These are phyloP conservation scores for Cladosporium colombiae DNA, from an alignment of 2,329 filamentous ascomycete genomes.

Conservation along the genomic window DNA sequence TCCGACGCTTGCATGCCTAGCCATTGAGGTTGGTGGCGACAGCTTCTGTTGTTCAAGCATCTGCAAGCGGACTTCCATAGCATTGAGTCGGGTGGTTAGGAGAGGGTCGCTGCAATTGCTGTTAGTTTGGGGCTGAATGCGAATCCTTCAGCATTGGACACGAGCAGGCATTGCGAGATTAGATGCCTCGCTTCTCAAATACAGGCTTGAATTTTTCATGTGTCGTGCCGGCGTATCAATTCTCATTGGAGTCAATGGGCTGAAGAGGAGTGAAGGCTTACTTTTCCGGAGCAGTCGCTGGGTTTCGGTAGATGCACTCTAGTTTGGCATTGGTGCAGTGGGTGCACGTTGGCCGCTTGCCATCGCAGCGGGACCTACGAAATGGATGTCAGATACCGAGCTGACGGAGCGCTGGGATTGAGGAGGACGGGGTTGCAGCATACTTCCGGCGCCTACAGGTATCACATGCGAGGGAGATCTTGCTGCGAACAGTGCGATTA, in stretches of 20 bases:
- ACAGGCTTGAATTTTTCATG: background rate
- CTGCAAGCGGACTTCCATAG: conserved; percentile 9
- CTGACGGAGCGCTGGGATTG: background rate
- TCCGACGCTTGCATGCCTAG: conserved; percentile 7
- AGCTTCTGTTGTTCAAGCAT: conserved; percentile 14
- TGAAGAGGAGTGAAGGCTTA: background rate
- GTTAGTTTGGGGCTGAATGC: background rate
- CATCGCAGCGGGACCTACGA: conserved; percentile 19
- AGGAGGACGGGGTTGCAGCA: background rate
- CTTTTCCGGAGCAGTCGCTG: conserved; percentile 16
- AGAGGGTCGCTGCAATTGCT: conserved; percentile 3
- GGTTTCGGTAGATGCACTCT: conserved; percentile 16
- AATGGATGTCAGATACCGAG: conserved; percentile 8
- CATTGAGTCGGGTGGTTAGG: conserved; percentile 10
- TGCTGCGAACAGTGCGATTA: conserved; percentile 17
- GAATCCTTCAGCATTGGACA: background rate
- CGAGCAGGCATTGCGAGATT: conserved; percentile 10
- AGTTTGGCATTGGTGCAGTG: conserved; percentile 20
- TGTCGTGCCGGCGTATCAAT: background rate
- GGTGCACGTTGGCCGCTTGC: conserved; percentile 17
- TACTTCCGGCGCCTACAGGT: conserved; percentile 21
- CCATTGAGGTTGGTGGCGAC: conserved; percentile 8
- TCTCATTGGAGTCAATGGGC: background rate
- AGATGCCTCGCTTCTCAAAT: conserved; percentile 1
- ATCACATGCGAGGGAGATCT: conserved; percentile 19